Conservation (phyloP, 2,329 filamentous ascomycete genomes). For the Monilinia fructigena region DNA sequence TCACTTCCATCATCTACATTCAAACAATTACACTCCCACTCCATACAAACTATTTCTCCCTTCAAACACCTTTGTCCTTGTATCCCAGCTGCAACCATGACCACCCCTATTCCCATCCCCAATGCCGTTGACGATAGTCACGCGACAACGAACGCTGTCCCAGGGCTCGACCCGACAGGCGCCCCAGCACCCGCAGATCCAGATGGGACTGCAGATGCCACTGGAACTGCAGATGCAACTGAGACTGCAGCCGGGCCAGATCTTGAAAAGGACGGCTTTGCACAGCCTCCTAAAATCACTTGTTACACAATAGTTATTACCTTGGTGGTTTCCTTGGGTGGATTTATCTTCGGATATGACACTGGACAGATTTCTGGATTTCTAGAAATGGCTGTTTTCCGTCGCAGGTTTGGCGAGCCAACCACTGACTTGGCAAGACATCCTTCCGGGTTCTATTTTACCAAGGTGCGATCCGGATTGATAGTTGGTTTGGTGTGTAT, state of each 20-base stretch:
- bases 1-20: too few species aligned
- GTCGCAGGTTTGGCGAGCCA: conserved; percentile 51
- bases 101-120: too few species aligned
- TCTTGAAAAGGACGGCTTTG: background rate
- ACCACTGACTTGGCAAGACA: conserved; percentile 30
- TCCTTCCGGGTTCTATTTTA: conserved; percentile 46
- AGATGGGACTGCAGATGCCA: too few species aligned
- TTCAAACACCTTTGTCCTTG: too few species aligned
- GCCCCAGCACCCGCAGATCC: too few species aligned
- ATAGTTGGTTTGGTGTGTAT: conserved; percentile 53
- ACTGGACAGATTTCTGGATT: conserved; percentile 52
- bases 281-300: too few species aligned
- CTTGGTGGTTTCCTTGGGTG: conserved; percentile 30
- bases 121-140: too few species aligned
- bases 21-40: too few species aligned
- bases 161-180: too few species aligned
- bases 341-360: conserved; percentile 43
- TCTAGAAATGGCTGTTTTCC: conserved; percentile 59
- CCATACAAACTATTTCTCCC: too few species aligned
- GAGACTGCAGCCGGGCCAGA: background rate
- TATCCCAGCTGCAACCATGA: too few species aligned
- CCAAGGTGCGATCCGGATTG: conserved; percentile 59
- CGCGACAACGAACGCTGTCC: too few species aligned
- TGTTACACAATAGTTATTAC: conserved; percentile 26
- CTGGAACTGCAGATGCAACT: background rate